phyloP scores from a whole-genome alignment of 768 basidiomycete genomes.

The Dendrothele bispora region DNA sequence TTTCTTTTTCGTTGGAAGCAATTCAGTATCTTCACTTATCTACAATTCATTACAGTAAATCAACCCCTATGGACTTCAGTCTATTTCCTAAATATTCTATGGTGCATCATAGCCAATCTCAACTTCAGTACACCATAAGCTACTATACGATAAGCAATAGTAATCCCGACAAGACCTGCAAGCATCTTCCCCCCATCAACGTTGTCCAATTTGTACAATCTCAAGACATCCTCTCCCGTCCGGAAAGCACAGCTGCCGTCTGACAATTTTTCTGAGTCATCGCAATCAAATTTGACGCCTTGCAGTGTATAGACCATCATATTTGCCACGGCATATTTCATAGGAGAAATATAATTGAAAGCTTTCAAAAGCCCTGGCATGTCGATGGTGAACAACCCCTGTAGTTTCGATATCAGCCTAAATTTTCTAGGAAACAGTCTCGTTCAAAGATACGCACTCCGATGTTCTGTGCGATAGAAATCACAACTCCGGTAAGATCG shows the following conservation, averaged over 20 bases:
- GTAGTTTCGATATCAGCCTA: background rate
- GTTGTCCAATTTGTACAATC: conserved; percentile 10
- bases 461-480: conserved; percentile 9
- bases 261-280: conserved; percentile 4
- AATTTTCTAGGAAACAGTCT: background rate
- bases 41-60: no score
- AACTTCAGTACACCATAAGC: conserved; percentile 9
- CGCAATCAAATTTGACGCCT: conserved; percentile 9
- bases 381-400: conserved; percentile 10
- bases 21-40: no score
- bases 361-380: conserved; percentile 10
- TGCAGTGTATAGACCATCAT: conserved; percentile 5
- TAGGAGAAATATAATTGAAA: conserved; percentile 8
- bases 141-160: conserved; percentile 7
- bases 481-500: conserved; percentile 7
- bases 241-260: conserved; percentile 6
- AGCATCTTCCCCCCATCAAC: conserved; percentile 7
- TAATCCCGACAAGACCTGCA: conserved; percentile 5
- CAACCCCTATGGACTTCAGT: no score
- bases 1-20: no score
- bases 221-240: conserved; percentile 8
- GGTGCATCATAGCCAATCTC: no score
- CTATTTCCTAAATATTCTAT: no score
- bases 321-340: conserved; percentile 9
- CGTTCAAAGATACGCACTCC: background rate